phyloP scores from a whole-genome alignment of 2,329 filamentous ascomycete species.

The Ciborinia camelliae region DNA sequence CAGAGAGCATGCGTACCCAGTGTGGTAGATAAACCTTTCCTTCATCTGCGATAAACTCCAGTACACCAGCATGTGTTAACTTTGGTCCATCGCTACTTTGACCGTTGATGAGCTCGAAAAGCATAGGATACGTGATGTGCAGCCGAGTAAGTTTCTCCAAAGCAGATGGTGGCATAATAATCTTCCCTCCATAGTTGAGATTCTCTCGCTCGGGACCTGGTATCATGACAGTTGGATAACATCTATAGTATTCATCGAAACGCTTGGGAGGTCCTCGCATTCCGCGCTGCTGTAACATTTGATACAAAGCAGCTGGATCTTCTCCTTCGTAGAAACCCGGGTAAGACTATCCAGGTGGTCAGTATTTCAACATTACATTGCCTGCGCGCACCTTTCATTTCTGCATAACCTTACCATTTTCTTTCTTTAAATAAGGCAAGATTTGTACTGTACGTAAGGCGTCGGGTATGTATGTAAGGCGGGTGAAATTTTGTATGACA shows the following conservation, averaged over 20 bases:
- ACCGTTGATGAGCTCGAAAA: slow-evolving; percentile 94
- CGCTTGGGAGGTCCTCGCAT: slow-evolving; percentile 54
- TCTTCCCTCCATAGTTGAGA: slow-evolving; percentile 95
- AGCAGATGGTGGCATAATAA: slow-evolving; percentile 93
- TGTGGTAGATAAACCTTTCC: slow-evolving; percentile 93
- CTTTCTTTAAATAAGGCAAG: slow-evolving; percentile 6
- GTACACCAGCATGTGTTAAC: slow-evolving; percentile 87
- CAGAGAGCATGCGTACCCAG: slow-evolving; percentile 60
- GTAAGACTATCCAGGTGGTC: slow-evolving; percentile 29
- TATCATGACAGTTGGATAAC: slow-evolving; percentile 93
- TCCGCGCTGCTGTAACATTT: slow-evolving; percentile 33
- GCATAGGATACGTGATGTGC: slow-evolving; percentile 94
- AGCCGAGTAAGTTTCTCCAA: slow-evolving; percentile 94
- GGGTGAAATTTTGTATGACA: not conserved
- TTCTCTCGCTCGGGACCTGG: slow-evolving; percentile 84
- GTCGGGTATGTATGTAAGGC: not conserved
- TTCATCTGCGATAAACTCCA: slow-evolving; percentile 97
- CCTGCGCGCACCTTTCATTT: not conserved
- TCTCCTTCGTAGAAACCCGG: slow-evolving; percentile 34
- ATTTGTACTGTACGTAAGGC: not conserved
- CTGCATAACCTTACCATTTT: slow-evolving; percentile 30
- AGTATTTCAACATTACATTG: slow-evolving; percentile 10
- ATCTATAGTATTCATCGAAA: slow-evolving; percentile 98
- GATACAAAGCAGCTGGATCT: slow-evolving; percentile 36
- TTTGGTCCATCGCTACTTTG: slow-evolving; percentile 58